Evolutionary conservation across 2,329 filamentous ascomycete genomes (phyloP).

Genomic region (Fragosphaeria purpurea): DNA sequence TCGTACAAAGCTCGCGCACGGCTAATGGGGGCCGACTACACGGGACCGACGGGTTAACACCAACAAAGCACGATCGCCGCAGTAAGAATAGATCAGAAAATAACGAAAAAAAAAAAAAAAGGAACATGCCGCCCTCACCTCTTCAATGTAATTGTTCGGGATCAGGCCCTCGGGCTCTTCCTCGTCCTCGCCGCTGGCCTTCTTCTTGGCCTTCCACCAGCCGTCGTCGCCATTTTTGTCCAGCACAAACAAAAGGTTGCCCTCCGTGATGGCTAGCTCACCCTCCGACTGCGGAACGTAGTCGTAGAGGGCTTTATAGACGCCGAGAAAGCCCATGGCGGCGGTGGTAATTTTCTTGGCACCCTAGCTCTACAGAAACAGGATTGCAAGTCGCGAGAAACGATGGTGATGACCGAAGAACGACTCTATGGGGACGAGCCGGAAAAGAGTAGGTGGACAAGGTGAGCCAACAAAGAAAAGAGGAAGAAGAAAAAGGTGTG

Average conservation of each 20-base stretch:
- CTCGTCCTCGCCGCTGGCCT: conserved; percentile 70
- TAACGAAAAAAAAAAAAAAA: conserved; percentile 2
- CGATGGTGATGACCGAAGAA: too few species aligned
- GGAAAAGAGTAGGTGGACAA: too few species aligned
- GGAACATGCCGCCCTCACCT: conserved; percentile 47
- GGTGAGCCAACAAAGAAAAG: too few species aligned
- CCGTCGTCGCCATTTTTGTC: conserved; percentile 61
- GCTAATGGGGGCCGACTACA: conserved; percentile 43
- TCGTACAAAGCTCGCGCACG: conserved; percentile 93
- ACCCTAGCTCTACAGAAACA: too few species aligned
- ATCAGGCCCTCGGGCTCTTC: conserved; percentile 86
- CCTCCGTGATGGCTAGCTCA: conserved; percentile 15
- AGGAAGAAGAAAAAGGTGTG: too few species aligned
- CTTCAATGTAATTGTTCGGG: conserved; percentile 89
- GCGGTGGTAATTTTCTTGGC: background rate
- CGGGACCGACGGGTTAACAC: background rate
- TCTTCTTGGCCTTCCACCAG: conserved; percentile 97
- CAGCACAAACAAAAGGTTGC: conserved; percentile 16
- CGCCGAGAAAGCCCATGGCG: conserved; percentile 16
- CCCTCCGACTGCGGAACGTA: conserved; percentile 17
- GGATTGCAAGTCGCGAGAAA: too few species aligned
- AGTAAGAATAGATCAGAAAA: conserved; percentile 18
- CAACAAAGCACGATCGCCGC: background rate
- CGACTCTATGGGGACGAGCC: too few species aligned
- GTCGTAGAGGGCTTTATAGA: conserved; percentile 18